These are phyloP conservation scores for Sphenostylis stenocarpa DNA, from an alignment of 306 rosid species.

Conservation along the genomic window DNA sequence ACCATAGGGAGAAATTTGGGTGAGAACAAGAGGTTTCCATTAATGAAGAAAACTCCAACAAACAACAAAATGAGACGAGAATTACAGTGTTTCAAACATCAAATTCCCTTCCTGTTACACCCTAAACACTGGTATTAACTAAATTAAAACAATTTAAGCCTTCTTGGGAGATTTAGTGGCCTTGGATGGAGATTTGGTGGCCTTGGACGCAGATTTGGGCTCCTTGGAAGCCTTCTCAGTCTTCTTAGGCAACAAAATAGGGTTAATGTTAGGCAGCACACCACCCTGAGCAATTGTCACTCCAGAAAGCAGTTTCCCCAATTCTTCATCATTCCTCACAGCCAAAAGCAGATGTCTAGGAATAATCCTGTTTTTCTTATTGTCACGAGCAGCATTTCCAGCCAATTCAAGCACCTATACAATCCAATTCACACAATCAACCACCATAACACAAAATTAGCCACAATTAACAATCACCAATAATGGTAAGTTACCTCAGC, in stretches of 20 bases:
- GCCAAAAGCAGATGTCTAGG: conserved; percentile 73
- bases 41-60: not conserved
- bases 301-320: conserved; percentile 74
- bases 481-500: conserved; percentile 46
- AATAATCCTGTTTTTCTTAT: conserved; percentile 66
- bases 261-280: conserved; percentile 82
- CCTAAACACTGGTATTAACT: conserved; percentile 34
- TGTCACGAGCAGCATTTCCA: conserved; percentile 88
- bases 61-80: not conserved
- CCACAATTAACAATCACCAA: too few species aligned
- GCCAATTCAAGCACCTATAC: conserved; percentile 77
- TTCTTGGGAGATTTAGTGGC: conserved; percentile 70
- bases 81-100: not conserved
- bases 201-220: conserved; percentile 63
- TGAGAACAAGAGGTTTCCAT: not conserved
- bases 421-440: not conserved
- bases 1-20: not conserved
- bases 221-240: conserved; percentile 40
- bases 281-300: conserved; percentile 90
- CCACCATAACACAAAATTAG: not conserved
- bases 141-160: conserved; percentile 32
- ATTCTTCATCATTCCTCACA: conserved; percentile 78
- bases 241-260: conserved; percentile 75
- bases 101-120: not conserved
- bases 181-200: conserved; percentile 62